Evolutionary conservation across 2,329 filamentous ascomycete genomes (phyloP).

Genomic region (Paracamarosporium sp.): DNA sequence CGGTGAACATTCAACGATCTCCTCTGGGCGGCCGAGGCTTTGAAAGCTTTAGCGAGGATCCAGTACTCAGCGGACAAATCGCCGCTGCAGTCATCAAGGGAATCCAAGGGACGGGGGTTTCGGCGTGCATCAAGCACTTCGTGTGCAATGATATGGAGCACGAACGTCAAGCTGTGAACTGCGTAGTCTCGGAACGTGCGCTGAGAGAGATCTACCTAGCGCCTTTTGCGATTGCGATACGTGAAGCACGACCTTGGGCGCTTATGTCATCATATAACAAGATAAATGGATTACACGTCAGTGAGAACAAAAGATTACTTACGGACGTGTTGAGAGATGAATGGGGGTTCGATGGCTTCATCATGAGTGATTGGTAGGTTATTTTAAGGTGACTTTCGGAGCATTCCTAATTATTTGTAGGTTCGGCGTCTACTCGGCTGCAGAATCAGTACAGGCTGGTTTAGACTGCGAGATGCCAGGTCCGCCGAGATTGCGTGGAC

Average conservation of each 20-base stretch:
- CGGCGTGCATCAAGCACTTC: conserved; percentile 64
- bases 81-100: conserved; percentile 8
- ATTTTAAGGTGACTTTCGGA: too few species aligned
- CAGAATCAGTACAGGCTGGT: conserved; percentile 24
- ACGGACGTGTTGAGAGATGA: conserved; percentile 52
- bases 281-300: conserved; percentile 18
- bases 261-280: conserved; percentile 59
- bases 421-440: conserved; percentile 21
- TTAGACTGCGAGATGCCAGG: conserved; percentile 39
- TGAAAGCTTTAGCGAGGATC: conserved; percentile 21
- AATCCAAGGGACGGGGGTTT: conserved; percentile 55
- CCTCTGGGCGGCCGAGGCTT: conserved; percentile 21
- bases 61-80: conserved; percentile 11
- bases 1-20: conserved; percentile 32
- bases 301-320: conserved; percentile 49
- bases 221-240: conserved; percentile 66
- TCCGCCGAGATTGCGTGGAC: conserved; percentile 14
- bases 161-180: conserved; percentile 64
- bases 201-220: conserved; percentile 63
- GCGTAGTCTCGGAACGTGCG: conserved; percentile 64
- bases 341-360: conserved; percentile 47
- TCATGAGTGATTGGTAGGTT: too few species aligned
- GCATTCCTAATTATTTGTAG: not conserved
- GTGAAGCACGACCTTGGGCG: conserved; percentile 62
- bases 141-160: conserved; percentile 72